Percentiles rank a stretch among this genome's conserved stretches.
These are phyloP conservation scores for Astragalus glycyphyllos DNA, from an alignment of 306 rosid genomes.

Conservation along the genomic window DNA sequence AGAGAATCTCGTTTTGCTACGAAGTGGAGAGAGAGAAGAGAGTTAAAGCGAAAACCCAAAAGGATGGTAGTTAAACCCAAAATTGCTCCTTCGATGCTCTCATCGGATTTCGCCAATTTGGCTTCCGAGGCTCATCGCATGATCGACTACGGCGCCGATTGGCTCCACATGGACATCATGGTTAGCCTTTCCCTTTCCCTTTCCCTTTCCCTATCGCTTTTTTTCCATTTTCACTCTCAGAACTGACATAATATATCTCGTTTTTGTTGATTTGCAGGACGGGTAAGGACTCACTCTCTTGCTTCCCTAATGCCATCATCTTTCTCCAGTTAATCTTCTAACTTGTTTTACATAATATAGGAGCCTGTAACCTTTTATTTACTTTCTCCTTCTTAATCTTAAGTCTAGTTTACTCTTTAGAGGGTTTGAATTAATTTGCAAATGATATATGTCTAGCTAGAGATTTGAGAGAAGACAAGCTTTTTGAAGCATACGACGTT, in stretches of 20 bases:
- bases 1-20: too few species aligned
- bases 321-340: background rate
- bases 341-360: too few species aligned
- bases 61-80: conserved; percentile 64
- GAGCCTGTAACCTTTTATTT: too few species aligned
- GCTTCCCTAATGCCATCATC: conserved; percentile 38
- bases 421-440: too few species aligned
- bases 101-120: conserved; percentile 93
- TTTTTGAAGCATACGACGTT: too few species aligned
- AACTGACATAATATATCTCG: conserved; percentile 8
- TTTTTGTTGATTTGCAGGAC: conserved; percentile 72
- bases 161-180: conserved; percentile 99
- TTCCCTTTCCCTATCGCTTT: background rate
- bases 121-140: conserved; percentile 90
- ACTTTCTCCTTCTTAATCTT: too few species aligned
- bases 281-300: conserved; percentile 66
- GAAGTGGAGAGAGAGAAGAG: background rate
- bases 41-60: background rate
- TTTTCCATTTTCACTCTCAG: background rate
- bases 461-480: too few species aligned
- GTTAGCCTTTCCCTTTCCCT: conserved; percentile 40
- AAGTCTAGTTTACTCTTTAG: too few species aligned
- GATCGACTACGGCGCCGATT: conserved; percentile 87
- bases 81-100: conserved; percentile 97
- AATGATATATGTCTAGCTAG: too few species aligned